Percentiles rank a stretch among this genome's conserved stretches.
Evolutionary conservation across 768 basidiomycete species (phyloP).

Genomic region (Trametes meyenii): DNA sequence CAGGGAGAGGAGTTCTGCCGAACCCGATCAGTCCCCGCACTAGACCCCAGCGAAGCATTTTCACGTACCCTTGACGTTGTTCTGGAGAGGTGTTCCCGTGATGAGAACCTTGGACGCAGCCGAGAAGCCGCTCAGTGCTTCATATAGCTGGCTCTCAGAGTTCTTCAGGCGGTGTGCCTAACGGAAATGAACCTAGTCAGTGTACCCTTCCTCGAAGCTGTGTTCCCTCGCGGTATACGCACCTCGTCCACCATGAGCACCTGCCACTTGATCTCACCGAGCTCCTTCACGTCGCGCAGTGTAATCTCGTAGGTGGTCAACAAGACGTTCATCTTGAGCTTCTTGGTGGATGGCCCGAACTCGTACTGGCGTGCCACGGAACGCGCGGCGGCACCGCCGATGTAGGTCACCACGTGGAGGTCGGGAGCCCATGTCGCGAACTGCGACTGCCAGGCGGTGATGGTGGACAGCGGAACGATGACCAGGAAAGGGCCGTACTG

Average conservation of each 20-base stretch:
- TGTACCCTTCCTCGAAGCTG: conserved; percentile 1
- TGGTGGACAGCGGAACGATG: conserved; percentile 96
- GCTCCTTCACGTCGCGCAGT: conserved; percentile 84
- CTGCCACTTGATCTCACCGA: conserved; percentile 97
- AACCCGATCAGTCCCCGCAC: conserved; percentile 19
- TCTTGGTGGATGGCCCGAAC: conserved; percentile 87
- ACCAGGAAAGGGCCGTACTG: conserved; percentile 98
- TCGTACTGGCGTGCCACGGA: conserved; percentile 92
- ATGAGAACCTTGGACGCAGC: conserved; percentile 94
- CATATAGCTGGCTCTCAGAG: conserved; percentile 95
- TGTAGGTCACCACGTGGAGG: conserved; percentile 95
- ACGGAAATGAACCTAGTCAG: conserved; percentile 1
- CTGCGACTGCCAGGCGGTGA: conserved; percentile 97
- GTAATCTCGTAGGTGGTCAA: conserved; percentile 97
- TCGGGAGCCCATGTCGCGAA: conserved; percentile 96
- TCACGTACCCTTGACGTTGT: conserved; percentile 91
- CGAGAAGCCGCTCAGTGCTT: conserved; percentile 86
- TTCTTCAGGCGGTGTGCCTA: conserved; percentile 98
- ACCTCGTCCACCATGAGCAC: conserved; percentile 96
- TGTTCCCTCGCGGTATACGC: conserved; percentile 26
- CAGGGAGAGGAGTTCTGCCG: conserved; percentile 84
- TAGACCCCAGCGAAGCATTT: conserved; percentile 20
- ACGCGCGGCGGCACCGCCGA: conserved; percentile 84
- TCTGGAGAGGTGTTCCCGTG: conserved; percentile 97
- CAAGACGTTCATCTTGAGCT: conserved; percentile 95